Base-by-base conservation (phyloP, 2,329 filamentous ascomycete genomes). In the Ilyonectria sp. region DNA sequence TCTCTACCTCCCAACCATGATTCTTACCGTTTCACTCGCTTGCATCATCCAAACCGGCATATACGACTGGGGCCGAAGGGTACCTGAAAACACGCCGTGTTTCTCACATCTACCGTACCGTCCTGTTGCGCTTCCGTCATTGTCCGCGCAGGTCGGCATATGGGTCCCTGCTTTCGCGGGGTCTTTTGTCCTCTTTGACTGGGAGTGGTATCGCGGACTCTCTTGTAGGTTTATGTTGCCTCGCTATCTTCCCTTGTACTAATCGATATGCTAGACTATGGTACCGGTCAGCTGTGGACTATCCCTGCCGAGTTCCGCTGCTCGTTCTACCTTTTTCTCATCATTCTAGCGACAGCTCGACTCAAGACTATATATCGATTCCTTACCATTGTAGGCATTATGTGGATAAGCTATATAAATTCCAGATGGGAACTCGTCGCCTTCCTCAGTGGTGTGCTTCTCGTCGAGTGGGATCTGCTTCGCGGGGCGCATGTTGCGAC, bases 251-350 rank as follows among this genome's bases (percentile, higher is more conserved):
- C 21, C 52, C 4, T 44, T 60, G 31, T 65, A 37, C 74, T 50
- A 86, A 83, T 49, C 73, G 80, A 77, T 73, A 80, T 60, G 7
- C 19, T 33, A 11, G 81, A 76, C 21, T 88, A 89, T 71, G 87
- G 90, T 72, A 26, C 26, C 5, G 82, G 87, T 19, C 89, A 90
- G 68, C 77, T 90, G 17, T 91, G 89, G 89, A 90, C 89, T 6
- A 90, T 91, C 47, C 88, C 89, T 3, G 83, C 89, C 49, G 89
- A 91, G 75, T 89, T 88, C 72, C 82, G 86, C 65, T 87, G 85
- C 75, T 89, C 86, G 2, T 84, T 90, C 75, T 82, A 87, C 64
- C 81, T 90, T 11, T 90, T 90, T 76, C 77, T 90, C 5, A 80
- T 83, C 10, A 76, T 89, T 17, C 69, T 89, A 4, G 87, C 82